Conservation (phyloP, 2,329 filamentous ascomycete genomes). For the Fusarium hainanense region DNA sequence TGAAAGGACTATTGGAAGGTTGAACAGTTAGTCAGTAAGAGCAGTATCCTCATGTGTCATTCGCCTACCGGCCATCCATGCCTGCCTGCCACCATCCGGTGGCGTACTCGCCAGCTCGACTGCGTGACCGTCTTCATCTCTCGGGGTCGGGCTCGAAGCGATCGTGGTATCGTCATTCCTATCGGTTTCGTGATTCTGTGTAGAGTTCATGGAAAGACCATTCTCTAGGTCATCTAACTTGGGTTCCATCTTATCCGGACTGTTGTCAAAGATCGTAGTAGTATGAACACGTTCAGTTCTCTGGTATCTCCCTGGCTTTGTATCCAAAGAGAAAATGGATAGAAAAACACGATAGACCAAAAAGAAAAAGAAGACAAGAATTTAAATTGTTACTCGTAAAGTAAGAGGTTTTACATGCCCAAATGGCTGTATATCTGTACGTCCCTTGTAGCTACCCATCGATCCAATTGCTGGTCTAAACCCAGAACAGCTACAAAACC, state of each 20-base stretch:
- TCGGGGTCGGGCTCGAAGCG: fast-evolving
- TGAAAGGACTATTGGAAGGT: fast-evolving
- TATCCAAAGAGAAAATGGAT: too few relatives aligned
- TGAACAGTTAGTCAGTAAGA: not conserved
- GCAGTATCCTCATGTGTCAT: fast-evolving
- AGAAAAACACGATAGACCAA: too few relatives aligned
- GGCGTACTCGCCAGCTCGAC: not conserved
- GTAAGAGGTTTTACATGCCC: too few relatives aligned
- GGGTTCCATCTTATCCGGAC: fast-evolving
- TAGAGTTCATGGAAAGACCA: not conserved
- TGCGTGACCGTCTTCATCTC: fast-evolving
- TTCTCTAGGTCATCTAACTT: not conserved
- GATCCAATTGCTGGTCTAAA: not conserved
- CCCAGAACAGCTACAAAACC: not conserved
- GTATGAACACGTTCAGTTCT: not conserved
- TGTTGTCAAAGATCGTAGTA: not conserved
- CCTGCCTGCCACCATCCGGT: not conserved
- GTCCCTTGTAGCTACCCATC: too few relatives aligned
- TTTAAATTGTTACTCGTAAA: too few relatives aligned
- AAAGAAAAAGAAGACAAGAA: too few relatives aligned
- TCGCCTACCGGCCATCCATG: not conserved
- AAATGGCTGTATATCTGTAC: too few relatives aligned
- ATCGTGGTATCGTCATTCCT: fast-evolving
- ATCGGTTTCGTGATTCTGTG: too few relatives aligned
- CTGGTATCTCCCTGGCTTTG: too few relatives aligned